These are phyloP conservation scores for Cynanchum wilfordii DNA, from an alignment of 257 asterid genomes.

Conservation along the genomic window DNA sequence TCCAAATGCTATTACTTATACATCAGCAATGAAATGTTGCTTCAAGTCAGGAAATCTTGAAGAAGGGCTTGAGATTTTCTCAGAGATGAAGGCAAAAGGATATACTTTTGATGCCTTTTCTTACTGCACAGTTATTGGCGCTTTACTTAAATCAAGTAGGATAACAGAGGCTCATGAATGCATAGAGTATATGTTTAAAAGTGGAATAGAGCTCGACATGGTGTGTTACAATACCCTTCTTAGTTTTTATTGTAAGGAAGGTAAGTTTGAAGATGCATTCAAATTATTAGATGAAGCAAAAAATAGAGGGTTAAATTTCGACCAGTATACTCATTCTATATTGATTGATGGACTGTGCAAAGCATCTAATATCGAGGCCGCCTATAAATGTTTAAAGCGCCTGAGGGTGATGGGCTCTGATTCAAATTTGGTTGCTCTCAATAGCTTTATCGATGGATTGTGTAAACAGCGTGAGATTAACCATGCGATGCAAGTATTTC, in stretches of 20 bases:
- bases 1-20: slow-evolving; percentile 86
- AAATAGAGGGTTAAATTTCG: slow-evolving; percentile 53
- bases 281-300: slow-evolving; percentile 45
- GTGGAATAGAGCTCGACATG: slow-evolving; percentile 70
- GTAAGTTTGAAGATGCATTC: slow-evolving; percentile 53
- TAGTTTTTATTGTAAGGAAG: slow-evolving; percentile 60
- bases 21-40: slow-evolving; percentile 64
- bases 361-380: slow-evolving; percentile 53
- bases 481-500: slow-evolving; percentile 55
- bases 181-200: slow-evolving; percentile 58
- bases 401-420: slow-evolving; percentile 49
- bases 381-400: slow-evolving; percentile 42
- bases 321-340: slow-evolving; percentile 68
- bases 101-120: slow-evolving; percentile 70
- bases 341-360: slow-evolving; percentile 77
- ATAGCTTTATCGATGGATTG: slow-evolving; percentile 62
- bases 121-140: slow-evolving; percentile 67
- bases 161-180: slow-evolving; percentile 40
- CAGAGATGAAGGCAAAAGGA: slow-evolving; percentile 77
- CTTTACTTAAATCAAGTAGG: slow-evolving; percentile 54
- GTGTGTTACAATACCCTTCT: slow-evolving; percentile 68
- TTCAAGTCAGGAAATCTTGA: slow-evolving; percentile 42
- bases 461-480: slow-evolving; percentile 64
- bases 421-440: slow-evolving; percentile 59
- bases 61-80: slow-evolving; percentile 58